A percentile compares a stretch with the other conserved stretches of the same genome.
Evolutionary conservation across 768 basidiomycete genomes (phyloP).

Genomic region (Coprinopsis sp.): DNA sequence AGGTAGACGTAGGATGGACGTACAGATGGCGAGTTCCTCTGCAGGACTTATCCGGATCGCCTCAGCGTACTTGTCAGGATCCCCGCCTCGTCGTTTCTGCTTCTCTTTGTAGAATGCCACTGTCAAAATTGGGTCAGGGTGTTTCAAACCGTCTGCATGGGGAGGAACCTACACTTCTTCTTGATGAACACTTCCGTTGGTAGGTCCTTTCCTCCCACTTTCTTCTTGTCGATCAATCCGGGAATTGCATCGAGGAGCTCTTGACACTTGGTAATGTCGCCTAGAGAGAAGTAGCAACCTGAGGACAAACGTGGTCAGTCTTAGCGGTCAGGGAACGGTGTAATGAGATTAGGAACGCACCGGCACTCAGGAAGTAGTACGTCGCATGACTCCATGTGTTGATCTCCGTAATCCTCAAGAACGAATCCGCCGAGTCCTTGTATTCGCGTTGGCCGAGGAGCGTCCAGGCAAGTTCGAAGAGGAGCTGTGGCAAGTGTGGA

Average conservation of each 20-base stretch:
- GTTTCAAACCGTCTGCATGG: background rate
- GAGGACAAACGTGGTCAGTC: constrained; percentile 1
- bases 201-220: constrained; percentile 60
- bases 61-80: constrained; percentile 46
- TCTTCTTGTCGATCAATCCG: constrained; percentile 51
- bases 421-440: constrained; percentile 61
- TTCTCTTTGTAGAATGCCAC: constrained; percentile 76
- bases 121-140: too few relatives aligned
- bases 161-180: constrained; percentile 55
- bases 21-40: constrained; percentile 74
- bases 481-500: constrained; percentile 37
- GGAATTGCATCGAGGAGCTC: constrained; percentile 60
- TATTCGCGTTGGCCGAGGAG: constrained; percentile 49
- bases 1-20: background rate
- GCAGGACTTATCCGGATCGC: constrained; percentile 63
- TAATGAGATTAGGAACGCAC: constrained; percentile 20
- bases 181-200: constrained; percentile 76
- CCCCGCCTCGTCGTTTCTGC: constrained; percentile 49
- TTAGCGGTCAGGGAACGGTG: background rate
- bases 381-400: constrained; percentile 81
- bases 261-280: constrained; percentile 55
- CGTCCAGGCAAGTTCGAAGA: constrained; percentile 79
- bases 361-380: constrained; percentile 75
- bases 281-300: constrained; percentile 62
- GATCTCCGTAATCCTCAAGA: constrained; percentile 57